Conservation (phyloP, 2,329 filamentous ascomycete genomes). For the Xylariaceae sp. region DNA sequence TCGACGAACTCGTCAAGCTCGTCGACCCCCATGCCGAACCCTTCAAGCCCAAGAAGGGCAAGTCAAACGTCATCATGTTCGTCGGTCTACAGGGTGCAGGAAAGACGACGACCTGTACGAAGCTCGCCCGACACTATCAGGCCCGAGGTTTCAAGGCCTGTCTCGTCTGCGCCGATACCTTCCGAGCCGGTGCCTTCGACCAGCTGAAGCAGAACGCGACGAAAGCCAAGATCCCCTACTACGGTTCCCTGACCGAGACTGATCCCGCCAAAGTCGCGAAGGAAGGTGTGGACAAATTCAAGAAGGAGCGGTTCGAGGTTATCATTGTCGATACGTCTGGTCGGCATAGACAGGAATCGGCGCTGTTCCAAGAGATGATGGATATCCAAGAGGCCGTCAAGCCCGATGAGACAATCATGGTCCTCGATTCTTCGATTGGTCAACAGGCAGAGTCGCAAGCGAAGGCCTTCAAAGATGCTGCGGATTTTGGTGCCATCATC, state of each 20-base stretch:
- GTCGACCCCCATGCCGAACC: slow-evolving; percentile 94
- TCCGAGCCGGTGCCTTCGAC: slow-evolving; percentile 96
- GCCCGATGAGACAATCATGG: slow-evolving; percentile 97
- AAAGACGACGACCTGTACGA: slow-evolving; percentile 98
- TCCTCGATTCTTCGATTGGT: slow-evolving; percentile 92
- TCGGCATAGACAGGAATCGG: slow-evolving; percentile 89
- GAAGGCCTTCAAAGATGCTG: slow-evolving; percentile 94
- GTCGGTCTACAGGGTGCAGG: slow-evolving; percentile 96
- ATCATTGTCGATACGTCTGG: slow-evolving; percentile 98
- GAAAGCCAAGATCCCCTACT: slow-evolving; percentile 98
- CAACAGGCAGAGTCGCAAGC: slow-evolving; percentile 93
- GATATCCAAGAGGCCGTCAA: slow-evolving; percentile 89
- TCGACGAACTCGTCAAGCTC: slow-evolving; percentile 91
- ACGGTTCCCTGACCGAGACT: slow-evolving; percentile 91
- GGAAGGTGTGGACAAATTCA: slow-evolving; percentile 98
- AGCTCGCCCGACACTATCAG: slow-evolving; percentile 91
- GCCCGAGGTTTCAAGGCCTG: slow-evolving; percentile 89
- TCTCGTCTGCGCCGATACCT: slow-evolving; percentile 95
- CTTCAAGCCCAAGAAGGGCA: slow-evolving; percentile 96
- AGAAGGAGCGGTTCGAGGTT: slow-evolving; percentile 96
- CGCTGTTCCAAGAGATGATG: slow-evolving; percentile 95
- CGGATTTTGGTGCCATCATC: slow-evolving; percentile 96
- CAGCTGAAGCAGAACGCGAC: slow-evolving; percentile 98
- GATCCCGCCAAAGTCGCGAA: slow-evolving; percentile 89
- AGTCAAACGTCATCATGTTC: slow-evolving; percentile 98